These are phyloP conservation scores for Trametes gibbosa DNA, from an alignment of 768 basidiomycete genomes.

Conservation along the genomic window DNA sequence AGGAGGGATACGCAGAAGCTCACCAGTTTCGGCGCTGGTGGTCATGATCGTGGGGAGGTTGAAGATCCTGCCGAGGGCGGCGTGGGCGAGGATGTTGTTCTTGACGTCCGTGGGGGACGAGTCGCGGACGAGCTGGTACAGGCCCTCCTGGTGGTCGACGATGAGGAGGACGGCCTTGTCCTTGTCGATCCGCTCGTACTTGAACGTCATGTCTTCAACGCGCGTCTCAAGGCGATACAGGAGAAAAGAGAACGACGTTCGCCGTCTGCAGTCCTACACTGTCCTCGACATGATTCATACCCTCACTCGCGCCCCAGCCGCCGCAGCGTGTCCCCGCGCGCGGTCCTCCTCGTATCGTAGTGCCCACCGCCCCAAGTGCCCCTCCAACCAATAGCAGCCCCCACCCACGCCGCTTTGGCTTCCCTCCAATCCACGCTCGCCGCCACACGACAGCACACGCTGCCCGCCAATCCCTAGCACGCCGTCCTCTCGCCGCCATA, in stretches of 20 bases:
- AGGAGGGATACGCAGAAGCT: neutral
- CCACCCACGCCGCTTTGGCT: neutral
- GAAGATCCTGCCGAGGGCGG: conserved; percentile 44
- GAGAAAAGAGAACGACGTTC: too few relatives aligned
- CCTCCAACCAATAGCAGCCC: neutral
- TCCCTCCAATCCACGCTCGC: neutral
- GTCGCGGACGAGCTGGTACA: conserved; percentile 47
- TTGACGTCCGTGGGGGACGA: conserved; percentile 37
- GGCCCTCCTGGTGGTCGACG: conserved; percentile 48
- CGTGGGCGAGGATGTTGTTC: conserved; percentile 47
- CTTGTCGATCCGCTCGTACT: conserved; percentile 43
- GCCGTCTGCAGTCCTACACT: too few relatives aligned
- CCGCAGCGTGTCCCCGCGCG: too few relatives aligned
- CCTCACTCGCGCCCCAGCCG: too few relatives aligned
- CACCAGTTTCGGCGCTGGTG: conserved; percentile 21
- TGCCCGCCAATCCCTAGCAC: neutral
- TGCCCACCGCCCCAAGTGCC: too few relatives aligned
- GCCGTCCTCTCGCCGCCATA: neutral
- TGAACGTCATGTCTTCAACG: conserved; percentile 18
- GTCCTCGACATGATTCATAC: too few relatives aligned
- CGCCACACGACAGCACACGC: neutral
- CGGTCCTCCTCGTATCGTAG: too few relatives aligned
- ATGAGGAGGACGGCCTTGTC: conserved; percentile 42
- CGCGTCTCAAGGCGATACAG: neutral
- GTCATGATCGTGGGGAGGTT: conserved; percentile 46